Evolutionary conservation across 2,329 filamentous ascomycete species (phyloP), one percentile per base, ranked within the genome.

Genomic region (Aureobasidium namibiae): DNA sequence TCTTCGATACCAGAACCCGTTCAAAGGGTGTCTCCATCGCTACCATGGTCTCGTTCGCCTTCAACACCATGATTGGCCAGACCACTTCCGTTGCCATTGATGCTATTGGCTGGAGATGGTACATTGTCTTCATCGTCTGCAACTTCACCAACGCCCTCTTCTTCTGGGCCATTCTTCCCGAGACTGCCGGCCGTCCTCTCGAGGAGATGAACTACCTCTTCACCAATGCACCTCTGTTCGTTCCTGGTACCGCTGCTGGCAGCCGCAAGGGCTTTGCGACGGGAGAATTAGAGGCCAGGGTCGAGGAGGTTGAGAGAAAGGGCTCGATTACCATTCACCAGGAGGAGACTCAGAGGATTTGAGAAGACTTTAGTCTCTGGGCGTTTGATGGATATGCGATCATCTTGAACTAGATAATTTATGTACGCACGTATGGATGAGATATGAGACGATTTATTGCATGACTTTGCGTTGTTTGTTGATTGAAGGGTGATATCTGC

Each of bases 1-100:
- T 90, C 41, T 91, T 91, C 73, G 88, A 91, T 71, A 91, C 86
- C 2, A 82, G 85, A 62, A 91, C 87, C 0, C 81, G 88, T 39
- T 79, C 83, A 56, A 89, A 89, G 75, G 88, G 87, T 65, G 87
- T 91, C 1, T 86, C 85, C 1, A 83, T 90, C 62, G 86, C 86
- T 0, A 88, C 85, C 5, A 89, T 90, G 86, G 78, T 76, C 0
- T 65, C 62, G 26, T 90, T 88, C 70, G 87, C 87, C 1, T 90
- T 88, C 75, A 89, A 89, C 73, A 89, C 86, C 31, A 83, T 89
- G 81, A 89, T 89, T 59, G 85, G 85, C 1, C 83, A 87, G 69
- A 80, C 85, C 10, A 89, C 85, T 0, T 81, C 81, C 2, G 82
- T 83, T 44, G 83, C 82, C 1, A 80, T 87, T 71, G 70, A 72